Base-by-base conservation (phyloP, 495 filamentous ascomycete species). In the Cairneyella variabilis region DNA sequence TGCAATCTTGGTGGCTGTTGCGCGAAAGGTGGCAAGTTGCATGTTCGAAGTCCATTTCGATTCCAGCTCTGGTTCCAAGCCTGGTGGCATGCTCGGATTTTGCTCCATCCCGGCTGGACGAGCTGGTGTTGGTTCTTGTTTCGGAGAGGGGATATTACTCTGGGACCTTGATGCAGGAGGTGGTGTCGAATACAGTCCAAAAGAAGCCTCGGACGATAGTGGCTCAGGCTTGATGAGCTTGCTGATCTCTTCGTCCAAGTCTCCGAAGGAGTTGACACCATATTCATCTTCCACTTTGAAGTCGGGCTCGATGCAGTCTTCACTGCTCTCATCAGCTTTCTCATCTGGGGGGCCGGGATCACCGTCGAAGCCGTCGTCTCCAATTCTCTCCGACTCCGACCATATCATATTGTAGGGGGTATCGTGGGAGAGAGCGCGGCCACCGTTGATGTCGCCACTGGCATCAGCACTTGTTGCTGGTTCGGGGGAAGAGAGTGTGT, bases 21-120 rank as follows among this genome's bases (percentile, higher is more conserved):
- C 53, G 17, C 63, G 65, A 56, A 65, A 67, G 28, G 45, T 54
- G 43, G 60, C 51, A 42, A 67, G 60, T 48, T 67, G 65, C 50
- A 60, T 62, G 30, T 57, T 48, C 44, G 60, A 65, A 28, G 51
- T 46, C 65, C 62, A 67, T 51, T 63, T 21, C 7, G 53, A 39
- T 6, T 47, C 41, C 27, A 37, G 8, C 18, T 46, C 51, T 47
- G 18, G 27, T 26, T 54, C 39, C 22, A 39, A 32, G 22, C 23
- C 26, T 34, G 16, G 16, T 26, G 22, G 22, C 34, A 44, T 2
- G 40, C 21, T 37, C 36, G 36, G 27, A 25, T 38, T 53, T 40
- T 38, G 41, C 22, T 40, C 34, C 2, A 14, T 41, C 6, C 32
- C n/a, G 4, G 16, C n/a, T n/a, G 18, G 16, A 8, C 37, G 8